Base-by-base conservation (phyloP, 495 filamentous ascomycete genomes). In the Chaetomium tenue region DNA sequence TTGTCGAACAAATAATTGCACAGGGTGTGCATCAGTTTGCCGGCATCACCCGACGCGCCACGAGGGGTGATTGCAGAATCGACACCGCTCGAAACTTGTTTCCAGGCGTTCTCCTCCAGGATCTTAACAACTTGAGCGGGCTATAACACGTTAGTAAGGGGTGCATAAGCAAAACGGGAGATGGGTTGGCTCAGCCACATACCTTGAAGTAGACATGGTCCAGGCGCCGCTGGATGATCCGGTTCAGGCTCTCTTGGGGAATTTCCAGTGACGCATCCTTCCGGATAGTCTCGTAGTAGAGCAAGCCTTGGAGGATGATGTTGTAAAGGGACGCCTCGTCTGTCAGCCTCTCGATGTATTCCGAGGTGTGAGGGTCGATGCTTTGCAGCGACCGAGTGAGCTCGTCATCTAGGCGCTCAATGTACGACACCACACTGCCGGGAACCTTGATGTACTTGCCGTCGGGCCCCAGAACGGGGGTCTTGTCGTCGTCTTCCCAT, bases 201-300 rank as follows among this genome's bases (percentile, higher is more conserved):
- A 89, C 87, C 84, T 98, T 98, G 87, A 98, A 99, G 81, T 99
- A 98, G 64, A 97, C 85, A 74, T 99, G 94, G 78, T 99, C 95
- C 64, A 99, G 79, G 63, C 94, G 87, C 61, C 94, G 85, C 85
- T 97, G 95, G 52, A 98, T 86, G 48, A 97, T 85, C 16, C 94
- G 89, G 81, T 98, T 98, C 37, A 93, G 70, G 74, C 82, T 88
- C 63, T 96, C 93, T 74, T 94, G 90, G 9, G 89, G 82, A 22
- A 85, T 78, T 55, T 93, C 88, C 40, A 92, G 84, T 73, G 89
- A 87, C 42, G 84, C 78, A 60, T 88, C 84, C 71, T 88, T 87
- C 64, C 81, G 79, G 42, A 97, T 83, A 33, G 80, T 84, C 79
- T 99, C 95, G 42, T 90, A 84, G 76, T 99, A 99, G 50, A 96